Evolutionary conservation across 2,329 filamentous ascomycete genomes (phyloP).

Genomic region (Epichloe brachyelytri): DNA sequence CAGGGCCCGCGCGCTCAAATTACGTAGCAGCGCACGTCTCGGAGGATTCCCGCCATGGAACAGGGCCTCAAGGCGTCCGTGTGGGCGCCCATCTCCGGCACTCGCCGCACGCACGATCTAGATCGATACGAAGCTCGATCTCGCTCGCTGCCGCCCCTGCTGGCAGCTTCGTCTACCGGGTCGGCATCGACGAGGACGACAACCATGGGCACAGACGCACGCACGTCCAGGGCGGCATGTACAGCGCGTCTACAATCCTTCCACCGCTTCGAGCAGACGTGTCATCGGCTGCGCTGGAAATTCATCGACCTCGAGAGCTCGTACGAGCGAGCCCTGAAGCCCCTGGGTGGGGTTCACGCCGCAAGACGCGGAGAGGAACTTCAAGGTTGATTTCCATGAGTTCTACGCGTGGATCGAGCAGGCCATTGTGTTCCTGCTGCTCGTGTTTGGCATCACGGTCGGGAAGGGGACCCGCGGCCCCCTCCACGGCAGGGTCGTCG

Average conservation of each 20-base stretch:
- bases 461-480: constrained; percentile 10
- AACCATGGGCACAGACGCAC: not conserved
- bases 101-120: not conserved
- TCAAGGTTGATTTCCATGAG: constrained; percentile 68
- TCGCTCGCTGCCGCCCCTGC: constrained; percentile 4
- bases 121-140: not conserved
- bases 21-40: not conserved
- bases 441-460: constrained; percentile 46
- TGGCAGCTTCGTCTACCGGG: not conserved
- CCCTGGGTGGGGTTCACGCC: constrained; percentile 20
- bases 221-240: not conserved
- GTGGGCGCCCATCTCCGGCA: constrained; percentile 3
- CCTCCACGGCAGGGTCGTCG: not conserved
- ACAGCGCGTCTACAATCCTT: constrained; percentile 27
- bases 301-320: constrained; percentile 44
- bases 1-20: no score
- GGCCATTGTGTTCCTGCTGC: constrained; percentile 53
- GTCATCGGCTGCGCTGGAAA: constrained; percentile 50
- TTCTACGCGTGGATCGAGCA: constrained; percentile 63
- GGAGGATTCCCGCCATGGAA: not conserved
- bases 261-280: constrained; percentile 45
- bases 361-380: constrained; percentile 49
- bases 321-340: constrained; percentile 37
- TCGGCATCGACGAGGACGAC: not conserved
- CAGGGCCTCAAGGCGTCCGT: constrained; percentile 6